phyloP scores from a whole-genome alignment of 83 land plant genomes.

The Picea abies region DNA sequence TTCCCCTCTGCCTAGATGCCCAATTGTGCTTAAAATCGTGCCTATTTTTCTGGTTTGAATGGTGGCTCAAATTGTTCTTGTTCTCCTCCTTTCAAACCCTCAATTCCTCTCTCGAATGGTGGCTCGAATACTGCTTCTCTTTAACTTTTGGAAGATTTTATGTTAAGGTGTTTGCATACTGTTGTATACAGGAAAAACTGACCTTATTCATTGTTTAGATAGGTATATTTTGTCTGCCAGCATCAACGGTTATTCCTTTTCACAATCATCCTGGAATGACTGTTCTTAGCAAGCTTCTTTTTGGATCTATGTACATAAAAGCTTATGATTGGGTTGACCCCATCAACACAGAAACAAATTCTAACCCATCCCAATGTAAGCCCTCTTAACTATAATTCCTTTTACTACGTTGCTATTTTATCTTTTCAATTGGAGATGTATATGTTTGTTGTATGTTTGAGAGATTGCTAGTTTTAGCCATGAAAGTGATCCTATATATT shows the following conservation, averaged over 20 bases:
- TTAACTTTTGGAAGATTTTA: too few relatives aligned
- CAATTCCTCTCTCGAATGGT: too few relatives aligned
- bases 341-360: constrained; percentile 4
- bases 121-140: too few relatives aligned
- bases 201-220: constrained; percentile 58
- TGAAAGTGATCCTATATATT: background rate
- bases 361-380: constrained; percentile 22
- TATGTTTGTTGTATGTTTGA: background rate
- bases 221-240: constrained; percentile 92
- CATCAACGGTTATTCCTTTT: constrained; percentile 90
- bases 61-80: too few relatives aligned
- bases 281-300: constrained; percentile 91
- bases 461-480: background rate
- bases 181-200: too few relatives aligned
- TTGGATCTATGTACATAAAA: constrained; percentile 90
- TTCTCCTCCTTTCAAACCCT: too few relatives aligned
- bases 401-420: background rate
- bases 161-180: too few relatives aligned
- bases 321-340: constrained; percentile 85
- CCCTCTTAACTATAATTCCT: background rate
- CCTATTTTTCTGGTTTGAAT: too few relatives aligned
- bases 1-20: too few relatives aligned
- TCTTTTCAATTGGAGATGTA: background rate
- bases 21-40: too few relatives aligned
- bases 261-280: constrained; percentile 99